Evolutionary conservation across 2,329 filamentous ascomycete species (phyloP).

Genomic region (Coleophoma crateriformis): DNA sequence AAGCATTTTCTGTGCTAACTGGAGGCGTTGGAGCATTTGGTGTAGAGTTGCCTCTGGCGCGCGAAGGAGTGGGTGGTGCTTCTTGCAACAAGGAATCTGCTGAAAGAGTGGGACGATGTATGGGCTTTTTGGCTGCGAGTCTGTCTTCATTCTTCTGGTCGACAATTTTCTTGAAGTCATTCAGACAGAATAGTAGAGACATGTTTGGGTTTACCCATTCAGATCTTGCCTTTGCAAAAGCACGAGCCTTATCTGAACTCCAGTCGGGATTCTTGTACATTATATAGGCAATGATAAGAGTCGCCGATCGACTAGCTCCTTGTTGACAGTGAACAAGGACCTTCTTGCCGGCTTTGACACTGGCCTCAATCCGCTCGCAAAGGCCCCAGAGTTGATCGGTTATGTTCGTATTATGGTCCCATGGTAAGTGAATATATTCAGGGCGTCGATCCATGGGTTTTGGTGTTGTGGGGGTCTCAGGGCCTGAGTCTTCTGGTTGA

Average conservation of each 20-base stretch:
- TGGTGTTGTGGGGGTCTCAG: slow-evolving; percentile 46
- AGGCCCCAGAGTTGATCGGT: slow-evolving; percentile 69
- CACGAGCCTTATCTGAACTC: slow-evolving; percentile 78
- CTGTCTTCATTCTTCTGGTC: slow-evolving; percentile 41
- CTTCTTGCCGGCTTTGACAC: slow-evolving; percentile 67
- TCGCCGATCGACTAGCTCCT: slow-evolving; percentile 78
- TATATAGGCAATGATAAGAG: slow-evolving; percentile 80
- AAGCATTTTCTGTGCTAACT: not conserved
- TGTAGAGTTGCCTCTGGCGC: slow-evolving; percentile 48
- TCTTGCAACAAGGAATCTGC: slow-evolving; percentile 38
- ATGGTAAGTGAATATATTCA: slow-evolving; percentile 82
- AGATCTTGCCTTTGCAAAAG: slow-evolving; percentile 74
- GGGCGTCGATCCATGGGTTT: slow-evolving; percentile 50
- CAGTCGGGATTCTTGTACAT: slow-evolving; percentile 72
- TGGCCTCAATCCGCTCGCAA: slow-evolving; percentile 70
- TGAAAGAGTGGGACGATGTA: slow-evolving; percentile 54
- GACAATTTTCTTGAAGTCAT: slow-evolving; percentile 69
- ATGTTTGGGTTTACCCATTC: slow-evolving; percentile 89
- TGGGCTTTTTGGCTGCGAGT: slow-evolving; percentile 32
- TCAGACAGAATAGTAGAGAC: slow-evolving; percentile 84
- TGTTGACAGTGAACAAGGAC: slow-evolving; percentile 83
- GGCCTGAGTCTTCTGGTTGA: slow-evolving; percentile 28
- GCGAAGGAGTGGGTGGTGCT: slow-evolving; percentile 37
- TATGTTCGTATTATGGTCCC: slow-evolving; percentile 87
- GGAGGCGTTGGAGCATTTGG: slow-evolving; percentile 28